Evolutionary conservation across 73 alveolate genomes (phyloP).

Genomic region (Tetrahymena thermophila): DNA sequence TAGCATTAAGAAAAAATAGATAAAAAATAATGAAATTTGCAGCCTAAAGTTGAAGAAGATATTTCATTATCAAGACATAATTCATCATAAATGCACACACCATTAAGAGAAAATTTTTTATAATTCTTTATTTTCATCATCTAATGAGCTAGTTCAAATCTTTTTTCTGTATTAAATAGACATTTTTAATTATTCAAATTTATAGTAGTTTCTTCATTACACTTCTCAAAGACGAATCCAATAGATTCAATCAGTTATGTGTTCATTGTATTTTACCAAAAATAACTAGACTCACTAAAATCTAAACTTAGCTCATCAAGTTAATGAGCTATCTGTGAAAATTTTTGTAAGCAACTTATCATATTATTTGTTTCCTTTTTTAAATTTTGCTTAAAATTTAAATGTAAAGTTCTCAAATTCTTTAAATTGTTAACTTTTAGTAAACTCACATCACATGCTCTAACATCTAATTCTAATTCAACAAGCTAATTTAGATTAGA

Average conservation of each 20-base stretch:
- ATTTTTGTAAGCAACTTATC: background rate
- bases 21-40: background rate
- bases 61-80: background rate
- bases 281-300: background rate
- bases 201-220: background rate
- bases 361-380: background rate
- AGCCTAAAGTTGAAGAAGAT: background rate
- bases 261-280: background rate
- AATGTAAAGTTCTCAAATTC: too few species aligned
- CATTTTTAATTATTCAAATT: background rate
- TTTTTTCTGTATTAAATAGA: background rate
- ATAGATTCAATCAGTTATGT: background rate
- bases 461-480: too few species aligned
- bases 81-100: background rate
- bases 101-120: background rate
- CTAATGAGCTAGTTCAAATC: background rate
- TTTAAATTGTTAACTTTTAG: too few species aligned
- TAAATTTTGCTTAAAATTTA: too few species aligned
- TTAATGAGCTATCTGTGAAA: background rate
- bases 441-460: too few species aligned
- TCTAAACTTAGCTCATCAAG: background rate
- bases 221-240: background rate
- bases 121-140: too few species aligned
- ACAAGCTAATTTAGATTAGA: too few species aligned
- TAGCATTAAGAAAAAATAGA: background rate